Evolutionary conservation across 805 yeast species (phyloP).

Genomic region (Cyberlindnera maclurae): DNA sequence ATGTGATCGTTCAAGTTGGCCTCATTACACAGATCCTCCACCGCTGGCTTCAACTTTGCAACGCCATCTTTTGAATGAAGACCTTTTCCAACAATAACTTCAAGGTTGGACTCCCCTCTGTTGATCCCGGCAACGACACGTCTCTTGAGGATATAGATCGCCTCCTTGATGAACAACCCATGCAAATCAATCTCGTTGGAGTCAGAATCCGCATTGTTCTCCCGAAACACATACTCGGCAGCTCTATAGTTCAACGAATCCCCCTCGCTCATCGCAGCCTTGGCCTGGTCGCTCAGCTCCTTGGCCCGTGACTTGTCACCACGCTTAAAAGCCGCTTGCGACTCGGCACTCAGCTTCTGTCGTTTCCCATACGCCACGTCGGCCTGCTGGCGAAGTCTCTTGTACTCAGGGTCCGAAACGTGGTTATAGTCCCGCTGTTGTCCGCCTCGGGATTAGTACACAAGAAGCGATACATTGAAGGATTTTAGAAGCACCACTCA

Average conservation of each 20-base stretch:
- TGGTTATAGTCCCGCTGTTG: constrained; percentile 57
- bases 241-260: constrained; percentile 72
- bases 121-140: constrained; percentile 60
- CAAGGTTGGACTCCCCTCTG: constrained; percentile 52
- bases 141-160: constrained; percentile 65
- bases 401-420: constrained; percentile 60
- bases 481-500: constrained; percentile 1
- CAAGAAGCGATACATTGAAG: too few species aligned
- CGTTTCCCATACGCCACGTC: constrained; percentile 55
- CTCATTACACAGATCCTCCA: constrained; percentile 68
- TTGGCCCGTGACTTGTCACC: constrained; percentile 76
- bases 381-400: constrained; percentile 58
- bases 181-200: constrained; percentile 87
- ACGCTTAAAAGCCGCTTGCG: constrained; percentile 67
- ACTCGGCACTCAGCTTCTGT: constrained; percentile 48
- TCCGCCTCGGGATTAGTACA: not conserved
- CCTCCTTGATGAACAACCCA: constrained; percentile 87
- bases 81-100: constrained; percentile 92
- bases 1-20: constrained; percentile 52
- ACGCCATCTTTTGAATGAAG: constrained; percentile 74
- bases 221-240: constrained; percentile 82
- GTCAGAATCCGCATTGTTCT: constrained; percentile 82
- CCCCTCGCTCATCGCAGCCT: constrained; percentile 50
- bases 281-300: constrained; percentile 62
- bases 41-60: constrained; percentile 86